These are phyloP conservation scores for Saccharum officinarum DNA, from an alignment of 176 grass and related monocot species.

Conservation along the genomic window DNA sequence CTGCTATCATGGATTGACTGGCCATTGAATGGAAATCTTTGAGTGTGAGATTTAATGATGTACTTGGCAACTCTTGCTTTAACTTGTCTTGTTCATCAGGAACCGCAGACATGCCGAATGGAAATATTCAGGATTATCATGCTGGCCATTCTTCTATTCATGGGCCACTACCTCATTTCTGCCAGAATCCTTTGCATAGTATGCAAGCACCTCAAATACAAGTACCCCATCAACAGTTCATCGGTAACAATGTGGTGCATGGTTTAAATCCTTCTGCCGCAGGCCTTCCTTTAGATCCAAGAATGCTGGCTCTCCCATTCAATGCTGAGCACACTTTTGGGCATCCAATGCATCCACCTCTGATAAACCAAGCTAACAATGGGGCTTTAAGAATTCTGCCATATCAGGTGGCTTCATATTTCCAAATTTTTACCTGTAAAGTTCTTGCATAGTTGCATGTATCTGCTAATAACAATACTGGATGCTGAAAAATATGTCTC, in stretches of 20 bases:
- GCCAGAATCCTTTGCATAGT: conserved; percentile 42
- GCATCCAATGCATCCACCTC: conserved; percentile 27
- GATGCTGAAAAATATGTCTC: conserved; percentile 13
- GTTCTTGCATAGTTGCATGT: background rate
- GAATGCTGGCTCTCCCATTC: conserved; percentile 34
- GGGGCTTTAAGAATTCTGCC: conserved; percentile 41
- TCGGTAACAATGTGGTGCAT: conserved; percentile 41
- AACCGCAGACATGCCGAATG: conserved; percentile 31
- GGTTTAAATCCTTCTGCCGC: conserved; percentile 37
- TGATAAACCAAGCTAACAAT: conserved; percentile 33
- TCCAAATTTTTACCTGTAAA: background rate
- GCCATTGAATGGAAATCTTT: conserved; percentile 7
- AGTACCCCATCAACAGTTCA: conserved; percentile 33
- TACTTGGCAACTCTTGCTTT: conserved; percentile 32
- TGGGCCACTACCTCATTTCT: conserved; percentile 40
- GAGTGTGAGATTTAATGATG: conserved; percentile 26
- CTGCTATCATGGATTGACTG: background rate
- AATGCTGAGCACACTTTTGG: conserved; percentile 44
- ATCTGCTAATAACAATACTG: conserved; percentile 15
- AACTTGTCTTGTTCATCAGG: conserved; percentile 38
- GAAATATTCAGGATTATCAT: conserved; percentile 40
- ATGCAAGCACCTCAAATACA: conserved; percentile 50
- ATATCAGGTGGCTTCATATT: conserved; percentile 49
- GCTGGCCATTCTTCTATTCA: conserved; percentile 34
- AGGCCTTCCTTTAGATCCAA: conserved; percentile 48